phyloP scores from a whole-genome alignment of 2,329 filamentous ascomycete species.

The Trichoderma guizhouense region DNA sequence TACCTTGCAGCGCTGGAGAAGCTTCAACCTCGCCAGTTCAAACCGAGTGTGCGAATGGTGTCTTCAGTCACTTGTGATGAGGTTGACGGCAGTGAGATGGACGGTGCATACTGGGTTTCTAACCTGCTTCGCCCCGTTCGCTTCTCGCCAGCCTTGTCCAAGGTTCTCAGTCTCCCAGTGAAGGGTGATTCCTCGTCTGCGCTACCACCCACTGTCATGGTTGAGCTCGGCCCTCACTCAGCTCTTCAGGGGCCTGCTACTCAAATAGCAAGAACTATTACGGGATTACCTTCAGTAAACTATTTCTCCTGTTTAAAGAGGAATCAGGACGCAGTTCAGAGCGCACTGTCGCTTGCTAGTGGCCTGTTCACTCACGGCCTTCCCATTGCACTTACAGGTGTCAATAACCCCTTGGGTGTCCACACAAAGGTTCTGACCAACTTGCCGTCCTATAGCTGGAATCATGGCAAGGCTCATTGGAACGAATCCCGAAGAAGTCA shows the following conservation, averaged over 20 bases:
- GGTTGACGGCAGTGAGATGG: slow-evolving; percentile 11
- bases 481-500: slow-evolving; percentile 24
- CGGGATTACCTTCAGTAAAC: not conserved
- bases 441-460: slow-evolving; percentile 27
- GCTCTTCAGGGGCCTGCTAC: slow-evolving; percentile 13
- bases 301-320: slow-evolving; percentile 15
- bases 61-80: slow-evolving; percentile 7
- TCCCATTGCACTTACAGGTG: not conserved
- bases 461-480: slow-evolving; percentile 23
- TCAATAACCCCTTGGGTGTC: not conserved
- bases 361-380: slow-evolving; percentile 1
- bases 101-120: slow-evolving; percentile 12
- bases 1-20: slow-evolving; percentile 25
- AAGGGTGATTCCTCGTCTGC: not conserved
- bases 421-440: slow-evolving; percentile 20
- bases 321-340: slow-evolving; percentile 1
- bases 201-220: slow-evolving; percentile 4
- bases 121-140: slow-evolving; percentile 17
- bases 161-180: not conserved
- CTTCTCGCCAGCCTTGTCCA: slow-evolving; percentile 15
- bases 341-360: not conserved
- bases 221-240: slow-evolving; percentile 19
- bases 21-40: slow-evolving; percentile 6
- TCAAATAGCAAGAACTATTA: slow-evolving; percentile 4
- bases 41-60: slow-evolving; percentile 19